Conservation (phyloP, 352 stramenopile species). For the Globisporangium parvum region DNA sequence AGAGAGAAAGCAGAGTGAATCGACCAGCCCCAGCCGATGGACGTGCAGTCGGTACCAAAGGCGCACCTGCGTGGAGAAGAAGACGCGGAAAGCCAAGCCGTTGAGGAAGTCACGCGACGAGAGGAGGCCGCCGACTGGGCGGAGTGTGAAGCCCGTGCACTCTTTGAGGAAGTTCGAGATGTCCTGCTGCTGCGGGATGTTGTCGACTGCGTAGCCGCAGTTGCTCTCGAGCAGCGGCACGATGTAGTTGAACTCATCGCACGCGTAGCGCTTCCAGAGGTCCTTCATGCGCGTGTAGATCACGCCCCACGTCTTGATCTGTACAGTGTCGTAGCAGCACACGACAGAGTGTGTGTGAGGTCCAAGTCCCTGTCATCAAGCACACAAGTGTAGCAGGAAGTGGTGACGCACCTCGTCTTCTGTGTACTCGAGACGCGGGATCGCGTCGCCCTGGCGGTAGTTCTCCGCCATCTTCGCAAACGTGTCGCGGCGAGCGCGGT, state of each 20-base stretch:
- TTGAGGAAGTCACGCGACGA: slow-evolving; percentile 97
- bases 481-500: slow-evolving; percentile 83
- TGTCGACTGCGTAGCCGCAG: slow-evolving; percentile 91
- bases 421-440: slow-evolving; percentile 94
- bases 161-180: slow-evolving; percentile 94
- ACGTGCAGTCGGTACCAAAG: neutral
- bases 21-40: neutral
- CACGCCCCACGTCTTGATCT: slow-evolving; percentile 83
- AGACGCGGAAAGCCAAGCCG: slow-evolving; percentile 96
- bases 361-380: too few relatives aligned
- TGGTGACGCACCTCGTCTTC: slow-evolving; percentile 88
- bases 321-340: neutral
- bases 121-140: slow-evolving; percentile 94
- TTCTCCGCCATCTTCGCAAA: slow-evolving; percentile 88
- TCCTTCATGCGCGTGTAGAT: slow-evolving; percentile 94
- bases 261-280: slow-evolving; percentile 93
- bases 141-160: slow-evolving; percentile 89
- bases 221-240: slow-evolving; percentile 91
- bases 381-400: slow-evolving; percentile 15
- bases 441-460: slow-evolving; percentile 88
- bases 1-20: neutral
- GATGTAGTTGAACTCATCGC: slow-evolving; percentile 96
- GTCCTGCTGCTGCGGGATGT: slow-evolving; percentile 93
- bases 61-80: slow-evolving; percentile 93
- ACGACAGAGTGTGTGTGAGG: neutral